Conservation (phyloP, 805 yeast species). For the Candida quercuum region DNA sequence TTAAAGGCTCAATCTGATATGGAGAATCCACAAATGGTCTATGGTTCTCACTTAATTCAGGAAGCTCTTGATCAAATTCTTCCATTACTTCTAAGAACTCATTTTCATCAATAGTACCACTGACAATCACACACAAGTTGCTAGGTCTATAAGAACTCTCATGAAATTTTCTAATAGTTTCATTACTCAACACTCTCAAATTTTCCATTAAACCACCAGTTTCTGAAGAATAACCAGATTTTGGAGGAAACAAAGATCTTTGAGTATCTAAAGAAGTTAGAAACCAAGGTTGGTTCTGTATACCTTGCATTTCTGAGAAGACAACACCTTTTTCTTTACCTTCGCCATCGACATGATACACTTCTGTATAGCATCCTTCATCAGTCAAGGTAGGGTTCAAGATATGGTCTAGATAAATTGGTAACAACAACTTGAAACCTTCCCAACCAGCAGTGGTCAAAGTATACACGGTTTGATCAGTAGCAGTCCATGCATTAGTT, state of each 20-base stretch:
- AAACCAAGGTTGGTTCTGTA: conserved; percentile 74
- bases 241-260: conserved; percentile 44
- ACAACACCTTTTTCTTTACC: conserved; percentile 96
- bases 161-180: conserved; percentile 75
- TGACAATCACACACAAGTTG: conserved; percentile 74
- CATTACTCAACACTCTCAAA: conserved; percentile 65
- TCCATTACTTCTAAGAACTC: conserved; percentile 61
- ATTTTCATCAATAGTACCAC: conserved; percentile 78
- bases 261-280: conserved; percentile 55
- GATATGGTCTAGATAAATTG: conserved; percentile 86
- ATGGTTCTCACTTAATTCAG: conserved; percentile 28
- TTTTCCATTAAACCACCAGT: conserved; percentile 88
- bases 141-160: conserved; percentile 68
- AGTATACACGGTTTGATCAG: conserved; percentile 93
- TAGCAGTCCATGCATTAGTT: conserved; percentile 96
- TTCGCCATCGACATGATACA: conserved; percentile 86
- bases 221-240: conserved; percentile 85
- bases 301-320: conserved; percentile 94
- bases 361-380: conserved; percentile 89
- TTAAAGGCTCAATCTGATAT: conserved; percentile 29
- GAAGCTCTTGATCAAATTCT: conserved; percentile 55
- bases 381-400: conserved; percentile 82
- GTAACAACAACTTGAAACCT: conserved; percentile 78
- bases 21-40: conserved; percentile 81
- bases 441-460: conserved; percentile 94